Evolutionary conservation across 108 stramenopile species (phyloP), one percentile per base, ranked within the genome.

Genomic region (Schizochytrium sp.): DNA sequence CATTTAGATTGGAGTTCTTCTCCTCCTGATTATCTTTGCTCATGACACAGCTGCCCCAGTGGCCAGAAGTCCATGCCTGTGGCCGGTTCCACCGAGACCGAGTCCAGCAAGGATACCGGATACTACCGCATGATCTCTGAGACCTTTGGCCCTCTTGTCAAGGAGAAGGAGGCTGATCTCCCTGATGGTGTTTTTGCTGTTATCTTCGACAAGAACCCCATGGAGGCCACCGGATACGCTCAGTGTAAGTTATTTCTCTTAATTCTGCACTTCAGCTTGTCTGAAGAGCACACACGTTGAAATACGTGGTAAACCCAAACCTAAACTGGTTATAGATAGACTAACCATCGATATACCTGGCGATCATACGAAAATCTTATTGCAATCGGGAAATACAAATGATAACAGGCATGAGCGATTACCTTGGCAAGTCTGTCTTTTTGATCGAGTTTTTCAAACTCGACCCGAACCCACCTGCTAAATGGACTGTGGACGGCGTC

Each of bases 141-240:
- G 56, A 89, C 89, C 88, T 89, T 89, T 53, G 57, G 47, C 4
- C 49, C 89, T 47, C 72, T 90, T 13, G 15, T 88, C 87, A 69
- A 90, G 64, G 64, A 89, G 46, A 28, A 38, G 38, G 56, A 87
- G 40, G 50, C 46, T 0, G 57, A 58, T 2, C 38, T 89, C 57
- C 89, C 89, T 7, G 89, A 56, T 13, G 89, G 89, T 19, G 89
- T 87, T 12, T 49, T 90, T 19, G 90, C 88, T 3, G 88, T 88
- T 58, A 55, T 90, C 42, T 90, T 87, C 3, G 90, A 90, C 90
- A 90, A 90, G 90, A 90, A 90, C 88, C n/a, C 15, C 13, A 88
- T 88, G 90, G 90, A 90, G 61, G 90, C 88, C 72, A 58, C 56
- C 4, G 88, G 90, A 10, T 72, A 89, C 55, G 88, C 87, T 8